These are phyloP conservation scores for Chytridium lagenaria DNA, from an alignment of 371 early-diverging fungal genomes.

Conservation along the genomic window DNA sequence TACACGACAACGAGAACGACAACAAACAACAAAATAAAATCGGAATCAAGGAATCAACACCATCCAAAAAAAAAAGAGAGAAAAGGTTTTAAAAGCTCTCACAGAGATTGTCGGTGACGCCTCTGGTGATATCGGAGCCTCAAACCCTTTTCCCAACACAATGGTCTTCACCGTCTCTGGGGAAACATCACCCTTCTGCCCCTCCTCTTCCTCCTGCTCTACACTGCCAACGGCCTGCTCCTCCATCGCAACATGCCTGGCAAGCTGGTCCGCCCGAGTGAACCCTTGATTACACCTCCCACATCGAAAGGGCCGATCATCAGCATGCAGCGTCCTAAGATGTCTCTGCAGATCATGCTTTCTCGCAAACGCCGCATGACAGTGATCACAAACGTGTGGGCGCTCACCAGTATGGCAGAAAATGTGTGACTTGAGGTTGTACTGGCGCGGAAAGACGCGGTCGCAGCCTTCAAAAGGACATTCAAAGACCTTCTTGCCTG, in stretches of 20 bases:
- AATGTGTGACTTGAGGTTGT: slow-evolving; percentile 56
- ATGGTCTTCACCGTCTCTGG: too few species aligned
- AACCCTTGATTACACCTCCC: slow-evolving; percentile 23
- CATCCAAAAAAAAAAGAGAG: too few species aligned
- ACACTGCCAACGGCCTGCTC: not conserved
- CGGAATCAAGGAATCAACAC: too few species aligned
- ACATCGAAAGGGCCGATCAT: slow-evolving; percentile 29
- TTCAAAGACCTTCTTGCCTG: slow-evolving; percentile 4
- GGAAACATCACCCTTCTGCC: too few species aligned
- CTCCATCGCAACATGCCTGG: slow-evolving; percentile 19
- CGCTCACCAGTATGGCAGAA: slow-evolving; percentile 53
- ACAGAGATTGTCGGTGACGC: too few species aligned
- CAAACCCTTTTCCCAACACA: too few species aligned
- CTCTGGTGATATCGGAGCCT: too few species aligned
- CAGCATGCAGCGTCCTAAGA: slow-evolving; percentile 34
- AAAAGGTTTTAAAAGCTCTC: too few species aligned
- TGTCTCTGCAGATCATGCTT: slow-evolving; percentile 87
- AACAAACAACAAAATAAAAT: too few species aligned
- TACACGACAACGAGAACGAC: too few species aligned
- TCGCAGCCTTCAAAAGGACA: slow-evolving; percentile 49
- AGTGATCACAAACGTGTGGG: slow-evolving; percentile 55
- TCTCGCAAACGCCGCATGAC: slow-evolving; percentile 68
- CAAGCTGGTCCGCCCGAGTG: slow-evolving; percentile 17
- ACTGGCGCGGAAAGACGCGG: slow-evolving; percentile 50
- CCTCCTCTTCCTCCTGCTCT: too few species aligned